Evolutionary conservation across 371 early-diverging fungal species (phyloP), one percentile per base, ranked within the genome.

Genomic region (Mortierella sp.): DNA sequence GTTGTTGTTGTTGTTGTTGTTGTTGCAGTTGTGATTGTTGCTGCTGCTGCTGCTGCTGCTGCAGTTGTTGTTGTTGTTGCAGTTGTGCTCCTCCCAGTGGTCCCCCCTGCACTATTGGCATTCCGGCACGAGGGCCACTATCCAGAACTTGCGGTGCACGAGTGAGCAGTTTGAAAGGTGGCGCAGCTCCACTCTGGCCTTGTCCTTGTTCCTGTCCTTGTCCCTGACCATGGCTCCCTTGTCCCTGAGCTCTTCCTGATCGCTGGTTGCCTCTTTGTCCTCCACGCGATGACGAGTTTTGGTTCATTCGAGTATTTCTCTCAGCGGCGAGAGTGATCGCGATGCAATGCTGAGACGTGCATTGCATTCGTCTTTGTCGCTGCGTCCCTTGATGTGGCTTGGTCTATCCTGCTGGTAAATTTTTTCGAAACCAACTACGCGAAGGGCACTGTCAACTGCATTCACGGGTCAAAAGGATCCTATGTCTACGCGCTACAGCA

Each of bases 141-240:
- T 61, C 75, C n/a, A 39, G 40, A 51, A 64, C 69, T 35, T 64
- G 70, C 10, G 68, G 63, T 30, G 57, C 32, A 28, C 74, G 68
- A 30, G 74, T 73, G 20, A 73, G 64, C 52, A 73, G 59, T 37
- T 73, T 73, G 60, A 73, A 73, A 24, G 74, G 47, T 4, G 71
- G 64, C 32, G 71, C 71, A 63, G 64, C 70, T 60, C 65, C 70
- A 26, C 68, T 62, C 30, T 73, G 68, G 4, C 73, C 67, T 20
- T 64, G 65, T 1, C 63, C 51, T 4, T 58, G 60, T 18, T 69
- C 75, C 47, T 64, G 47, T 11, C 68, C 74, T 2, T 73, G 73
- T 32, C 72, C 62, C 30, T 72, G 73, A 3, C 66, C 72, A 10
- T 72, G 72, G 14, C 73, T n/a, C 12, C 55, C 64, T 16, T 57